Evolutionary conservation across 202 grass and related monocot genomes (phyloP), one percentile per base, ranked within the genome.

Genomic region (Panicum virgatum): DNA sequence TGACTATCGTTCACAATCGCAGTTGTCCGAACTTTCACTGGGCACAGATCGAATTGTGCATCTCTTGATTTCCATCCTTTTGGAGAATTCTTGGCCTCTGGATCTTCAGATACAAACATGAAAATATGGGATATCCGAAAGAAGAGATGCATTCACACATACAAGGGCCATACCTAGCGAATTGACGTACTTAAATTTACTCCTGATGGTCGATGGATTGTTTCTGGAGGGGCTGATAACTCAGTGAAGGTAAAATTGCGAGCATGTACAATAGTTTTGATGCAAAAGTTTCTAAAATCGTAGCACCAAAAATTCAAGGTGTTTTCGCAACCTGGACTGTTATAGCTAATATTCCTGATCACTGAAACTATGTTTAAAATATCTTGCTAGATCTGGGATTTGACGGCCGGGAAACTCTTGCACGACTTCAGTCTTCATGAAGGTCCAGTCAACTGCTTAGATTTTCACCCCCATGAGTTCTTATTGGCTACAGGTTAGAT

Each of bases 81-180:
- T 88, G 90, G 92, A 23, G 95, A 98, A 77, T 93, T 98, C 66
- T 86, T 98, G 80, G 95, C 90, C 44, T 95, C 95, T 71, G 95
- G 92, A 12, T 95, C 95, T 74, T 83, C 88, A 64, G 92, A 95
- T 66, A 98, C 90, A 88, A 98, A 98, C 76, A 80, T 98, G 82
- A 98, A 98, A 78, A 91, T 98, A 86, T 95, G 95, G 92, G 92
- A 98, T 76, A 91, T 91, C 32, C 80, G 90, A 88, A 91, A 94
- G 78, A 98, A 98, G 80, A 82, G 86, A 84, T 91, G 92, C 73
- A 98, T 98, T 81, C 90, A 93, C 69, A 98, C 96, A 48, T 98
- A 98, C 69, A 94, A 98, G 64, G 92, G 96, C 53, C 96, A 98
- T 51, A 91, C 88, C n/a, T 79, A 82, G 58, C 80, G 84, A 64